These are phyloP conservation scores for Populus hybrid DNA, from an alignment of 441 rosid genomes.

Conservation along the genomic window DNA sequence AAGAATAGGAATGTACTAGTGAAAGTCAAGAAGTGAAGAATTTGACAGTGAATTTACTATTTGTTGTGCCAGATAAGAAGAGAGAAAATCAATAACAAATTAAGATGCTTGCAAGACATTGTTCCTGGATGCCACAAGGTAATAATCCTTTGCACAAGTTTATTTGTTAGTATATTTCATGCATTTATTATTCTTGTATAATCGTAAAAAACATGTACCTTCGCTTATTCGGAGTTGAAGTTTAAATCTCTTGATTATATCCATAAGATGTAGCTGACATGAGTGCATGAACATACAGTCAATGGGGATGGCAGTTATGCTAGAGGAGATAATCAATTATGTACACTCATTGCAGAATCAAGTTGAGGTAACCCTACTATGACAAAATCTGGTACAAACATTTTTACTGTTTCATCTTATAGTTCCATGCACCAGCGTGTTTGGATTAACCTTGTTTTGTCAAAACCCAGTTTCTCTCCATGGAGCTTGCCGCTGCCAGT, in stretches of 20 bases:
- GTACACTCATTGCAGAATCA: conserved; percentile 64
- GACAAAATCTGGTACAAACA: neutral
- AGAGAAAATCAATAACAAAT: conserved; percentile 52
- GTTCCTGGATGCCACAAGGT: conserved; percentile 68
- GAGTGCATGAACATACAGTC: conserved; percentile 37
- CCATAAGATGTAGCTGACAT: neutral
- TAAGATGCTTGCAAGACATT: conserved; percentile 51
- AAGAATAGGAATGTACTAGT: neutral
- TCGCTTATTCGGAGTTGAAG: neutral
- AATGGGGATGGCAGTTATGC: conserved; percentile 69
- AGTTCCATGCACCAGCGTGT: neutral
- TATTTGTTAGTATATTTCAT: neutral
- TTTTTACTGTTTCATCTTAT: neutral
- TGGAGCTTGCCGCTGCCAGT: conserved; percentile 64
- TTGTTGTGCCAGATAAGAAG: conserved; percentile 47
- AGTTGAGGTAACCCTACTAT: conserved; percentile 45
- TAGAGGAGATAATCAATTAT: conserved; percentile 65
- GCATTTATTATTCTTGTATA: neutral
- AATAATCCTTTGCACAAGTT: neutral
- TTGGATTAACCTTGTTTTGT: conserved; percentile 3
- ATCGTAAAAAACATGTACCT: neutral
- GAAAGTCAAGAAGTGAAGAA: neutral
- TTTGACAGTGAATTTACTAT: neutral
- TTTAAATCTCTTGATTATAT: neutral
- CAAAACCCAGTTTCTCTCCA: conserved; percentile 57